Conservation (phyloP, 2,329 filamentous ascomycete genomes). For the Trichophyton rubrum region DNA sequence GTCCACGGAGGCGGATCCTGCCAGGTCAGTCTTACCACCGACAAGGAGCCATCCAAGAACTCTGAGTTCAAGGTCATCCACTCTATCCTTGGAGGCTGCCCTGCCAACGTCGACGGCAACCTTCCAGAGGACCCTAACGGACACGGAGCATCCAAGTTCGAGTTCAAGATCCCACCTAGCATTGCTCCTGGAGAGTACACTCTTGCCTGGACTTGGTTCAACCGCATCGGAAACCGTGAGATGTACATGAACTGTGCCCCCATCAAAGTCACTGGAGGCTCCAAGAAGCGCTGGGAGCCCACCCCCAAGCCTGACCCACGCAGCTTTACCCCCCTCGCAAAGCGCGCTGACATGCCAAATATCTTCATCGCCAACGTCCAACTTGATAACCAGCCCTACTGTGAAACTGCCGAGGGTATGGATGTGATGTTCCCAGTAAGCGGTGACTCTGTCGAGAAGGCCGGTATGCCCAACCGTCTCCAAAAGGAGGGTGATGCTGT, state of each 20-base stretch:
- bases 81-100: conserved; percentile 77
- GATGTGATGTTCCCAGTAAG: conserved; percentile 59
- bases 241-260: conserved; percentile 97
- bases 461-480: conserved; percentile 31
- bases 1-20: conserved; percentile 87
- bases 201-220: conserved; percentile 91
- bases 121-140: conserved; percentile 37
- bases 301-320: conserved; percentile 6
- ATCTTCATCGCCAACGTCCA: conserved; percentile 64
- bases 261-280: conserved; percentile 47
- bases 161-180: conserved; percentile 58
- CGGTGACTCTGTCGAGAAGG: conserved; percentile 44
- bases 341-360: conserved; percentile 52
- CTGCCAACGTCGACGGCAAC: conserved; percentile 50
- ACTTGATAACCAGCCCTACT: conserved; percentile 33
- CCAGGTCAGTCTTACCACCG: conserved; percentile 75
- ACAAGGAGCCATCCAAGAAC: conserved; percentile 51
- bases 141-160: conserved; percentile 45
- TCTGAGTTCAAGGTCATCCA: conserved; percentile 81
- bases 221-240: conserved; percentile 81
- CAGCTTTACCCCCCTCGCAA: conserved; percentile 29
- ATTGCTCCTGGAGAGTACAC: conserved; percentile 65
- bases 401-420: conserved; percentile 40
- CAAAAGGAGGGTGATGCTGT: conserved; percentile 19
- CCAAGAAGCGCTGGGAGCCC: conserved; percentile 26